phyloP scores from a whole-genome alignment of 78 protist genomes.

The Emiliania huxleyi region DNA sequence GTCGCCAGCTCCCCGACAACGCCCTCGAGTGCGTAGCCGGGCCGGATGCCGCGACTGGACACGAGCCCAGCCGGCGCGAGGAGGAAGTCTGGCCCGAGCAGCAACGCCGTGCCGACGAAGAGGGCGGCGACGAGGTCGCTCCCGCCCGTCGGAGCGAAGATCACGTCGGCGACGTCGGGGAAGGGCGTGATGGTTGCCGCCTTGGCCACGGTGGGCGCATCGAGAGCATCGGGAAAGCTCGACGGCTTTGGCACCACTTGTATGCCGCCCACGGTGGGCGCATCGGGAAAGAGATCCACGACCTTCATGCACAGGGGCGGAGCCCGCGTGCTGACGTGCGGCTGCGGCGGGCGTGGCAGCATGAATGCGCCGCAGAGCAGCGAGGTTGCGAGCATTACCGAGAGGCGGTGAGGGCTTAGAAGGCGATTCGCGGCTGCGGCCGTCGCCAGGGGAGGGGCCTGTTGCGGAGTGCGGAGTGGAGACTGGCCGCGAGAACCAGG shows the following conservation, averaged over 20 bases:
- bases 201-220: neutral
- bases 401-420: too few species aligned
- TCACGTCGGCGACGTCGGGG: neutral
- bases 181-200: neutral
- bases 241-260: neutral
- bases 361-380: too few species aligned
- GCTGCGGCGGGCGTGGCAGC: too few species aligned
- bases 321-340: too few species aligned
- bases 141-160: neutral
- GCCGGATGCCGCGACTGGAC: neutral
- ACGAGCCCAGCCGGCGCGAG: neutral
- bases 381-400: too few species aligned
- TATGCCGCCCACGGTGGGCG: neutral
- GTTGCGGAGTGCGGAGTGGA: too few species aligned
- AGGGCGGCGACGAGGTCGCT: neutral
- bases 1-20: neutral
- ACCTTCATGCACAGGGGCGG: too few species aligned
- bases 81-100: neutral
- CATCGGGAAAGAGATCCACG: neutral
- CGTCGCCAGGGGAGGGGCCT: too few species aligned
- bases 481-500: too few species aligned
- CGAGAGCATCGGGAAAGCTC: neutral
- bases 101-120: neutral
- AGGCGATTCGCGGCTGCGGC: too few species aligned
- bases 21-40: neutral